Base-by-base conservation (phyloP, 192 early-diverging fungal genomes). In the Backusella australiensis region DNA sequence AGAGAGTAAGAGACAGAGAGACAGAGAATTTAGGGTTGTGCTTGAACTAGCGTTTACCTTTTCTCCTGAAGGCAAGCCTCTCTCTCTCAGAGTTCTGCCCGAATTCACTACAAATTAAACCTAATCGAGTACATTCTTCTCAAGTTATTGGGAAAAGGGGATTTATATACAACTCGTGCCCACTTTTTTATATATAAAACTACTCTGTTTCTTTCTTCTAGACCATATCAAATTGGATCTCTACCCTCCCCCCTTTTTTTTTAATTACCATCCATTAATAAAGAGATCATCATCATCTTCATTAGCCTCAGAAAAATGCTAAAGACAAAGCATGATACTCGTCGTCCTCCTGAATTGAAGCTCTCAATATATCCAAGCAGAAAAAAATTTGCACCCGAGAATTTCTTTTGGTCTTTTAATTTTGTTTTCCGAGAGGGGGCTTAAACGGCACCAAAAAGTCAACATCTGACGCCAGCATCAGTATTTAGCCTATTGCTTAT, bases 371-470 rank as follows among this genome's bases (percentile, higher is more conserved):
- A 32, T 32, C 6, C 46, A 1, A 49, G 46, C 17, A 49, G 19
- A n/a, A 49, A 49, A 49, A 49, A 49, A n/a, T 7, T 0, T 4
- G 0, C 46, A 49, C 17, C 17, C 46, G 46, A 49, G 19, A 49
- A 39, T 39, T 44, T 44, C 14, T 44, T 44, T 44, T 15, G 3
- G 17, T 49, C 19, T 19, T n/a, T 49, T 49, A 17, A 3, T 49
- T 19, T 49, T 49, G 19, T n/a, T 49, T n/a, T 49, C 46, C 19
- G 17, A n/a, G 46, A n/a, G 17, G 46, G 0, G 14, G 95, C 93
- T 68, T 91, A 83, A 4, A 79, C 68, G 17, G 46, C 15, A 19
- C 15, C 46, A 73, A 74, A 66, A 96, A 86, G 75, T 96, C 89
- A 9, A 97, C 82, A 35, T 81, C 77, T 2, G 77, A 74, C 23